Conservation (phyloP, 1,284 basidiomycete genomes). For the Mycena sp. region DNA sequence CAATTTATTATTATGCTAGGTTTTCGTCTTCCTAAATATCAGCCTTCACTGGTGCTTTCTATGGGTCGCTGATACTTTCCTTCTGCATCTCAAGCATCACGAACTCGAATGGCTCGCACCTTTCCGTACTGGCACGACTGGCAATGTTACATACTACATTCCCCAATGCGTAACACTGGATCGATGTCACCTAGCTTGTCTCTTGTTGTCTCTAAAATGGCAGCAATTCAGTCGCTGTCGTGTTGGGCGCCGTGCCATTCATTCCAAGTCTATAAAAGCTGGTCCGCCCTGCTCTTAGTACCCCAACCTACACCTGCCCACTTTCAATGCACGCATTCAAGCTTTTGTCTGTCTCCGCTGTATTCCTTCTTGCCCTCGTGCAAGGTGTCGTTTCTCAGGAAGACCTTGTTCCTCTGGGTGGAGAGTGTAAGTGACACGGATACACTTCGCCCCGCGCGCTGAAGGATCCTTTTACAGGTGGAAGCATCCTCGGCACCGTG, state of each 20-base stretch:
- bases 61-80: too few relatives aligned
- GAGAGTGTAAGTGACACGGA: constrained; percentile 2
- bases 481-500: constrained; percentile 16
- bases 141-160: too few relatives aligned
- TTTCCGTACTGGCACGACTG: too few relatives aligned
- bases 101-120: too few relatives aligned
- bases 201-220: too few relatives aligned
- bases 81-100: too few relatives aligned
- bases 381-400: constrained; percentile 7
- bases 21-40: too few relatives aligned
- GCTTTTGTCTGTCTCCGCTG: neutral
- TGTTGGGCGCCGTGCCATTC: neutral
- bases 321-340: constrained; percentile 17
- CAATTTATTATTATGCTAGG: too few relatives aligned
- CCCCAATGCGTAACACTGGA: too few relatives aligned
- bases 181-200: too few relatives aligned
- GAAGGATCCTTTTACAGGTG: neutral
- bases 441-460: too few relatives aligned
- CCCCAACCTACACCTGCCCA: neutral
- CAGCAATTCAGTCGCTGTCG: neutral
- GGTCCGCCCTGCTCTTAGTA: neutral
- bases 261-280: constrained; percentile 1
- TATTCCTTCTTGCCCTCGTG: constrained; percentile 1
- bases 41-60: too few relatives aligned
- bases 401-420: constrained; percentile 10